Conservation (phyloP, 768 basidiomycete genomes). For the Tricholomella constricta region DNA sequence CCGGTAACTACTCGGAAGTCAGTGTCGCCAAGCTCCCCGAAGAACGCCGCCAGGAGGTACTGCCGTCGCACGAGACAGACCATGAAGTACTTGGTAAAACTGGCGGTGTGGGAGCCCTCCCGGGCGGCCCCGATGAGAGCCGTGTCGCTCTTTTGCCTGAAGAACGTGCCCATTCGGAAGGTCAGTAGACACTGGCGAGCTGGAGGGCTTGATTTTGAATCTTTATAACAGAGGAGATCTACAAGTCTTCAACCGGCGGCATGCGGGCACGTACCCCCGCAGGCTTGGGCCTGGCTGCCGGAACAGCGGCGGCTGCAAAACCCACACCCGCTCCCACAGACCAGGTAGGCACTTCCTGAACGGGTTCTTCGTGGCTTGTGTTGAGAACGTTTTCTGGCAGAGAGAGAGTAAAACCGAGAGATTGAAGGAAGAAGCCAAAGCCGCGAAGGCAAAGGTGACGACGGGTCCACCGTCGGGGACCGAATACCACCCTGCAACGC, state of each 20-base stretch:
- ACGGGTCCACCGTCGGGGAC: no score
- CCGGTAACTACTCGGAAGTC: conserved; percentile 45
- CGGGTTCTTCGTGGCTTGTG: not conserved
- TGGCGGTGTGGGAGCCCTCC: conserved; percentile 15
- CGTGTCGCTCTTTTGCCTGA: conserved; percentile 13
- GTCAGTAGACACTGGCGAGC: not conserved
- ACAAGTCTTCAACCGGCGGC: not conserved
- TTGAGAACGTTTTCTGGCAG: not conserved
- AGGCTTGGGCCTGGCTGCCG: not conserved
- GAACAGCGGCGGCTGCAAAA: not conserved
- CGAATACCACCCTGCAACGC: not conserved
- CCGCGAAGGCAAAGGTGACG: not conserved
- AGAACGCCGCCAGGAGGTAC: conserved; percentile 31
- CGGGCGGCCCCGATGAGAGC: conserved; percentile 17
- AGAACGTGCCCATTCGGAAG: conserved; percentile 6
- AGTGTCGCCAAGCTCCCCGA: conserved; percentile 53
- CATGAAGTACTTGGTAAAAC: conserved; percentile 16
- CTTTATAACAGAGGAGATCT: conserved; percentile 1
- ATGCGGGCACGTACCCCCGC: not conserved
- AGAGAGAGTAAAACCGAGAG: not conserved
- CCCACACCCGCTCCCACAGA: no score
- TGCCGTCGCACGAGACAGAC: conserved; percentile 16
- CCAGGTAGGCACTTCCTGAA: no score
- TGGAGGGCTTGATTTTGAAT: no score
- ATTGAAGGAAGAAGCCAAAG: not conserved